Evolutionary conservation across 1,139 yeast genomes (phyloP).

Genomic region (Scheffersomyces illinoinensis): DNA sequence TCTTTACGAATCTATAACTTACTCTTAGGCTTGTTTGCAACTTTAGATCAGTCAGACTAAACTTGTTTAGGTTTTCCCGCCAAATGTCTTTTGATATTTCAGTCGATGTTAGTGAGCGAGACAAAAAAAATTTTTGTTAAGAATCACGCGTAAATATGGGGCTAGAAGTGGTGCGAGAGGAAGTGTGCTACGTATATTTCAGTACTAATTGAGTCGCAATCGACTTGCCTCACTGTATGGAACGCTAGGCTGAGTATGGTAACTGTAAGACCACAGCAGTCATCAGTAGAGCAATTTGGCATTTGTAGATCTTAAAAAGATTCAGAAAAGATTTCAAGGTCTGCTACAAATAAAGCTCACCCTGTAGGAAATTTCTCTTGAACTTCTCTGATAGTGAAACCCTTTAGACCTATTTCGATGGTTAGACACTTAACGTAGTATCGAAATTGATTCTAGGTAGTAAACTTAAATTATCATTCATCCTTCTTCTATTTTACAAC

Average conservation of each 20-base stretch:
- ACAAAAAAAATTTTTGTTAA: conserved; percentile 18
- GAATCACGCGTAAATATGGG: conserved; percentile 23
- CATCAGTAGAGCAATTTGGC: neutral
- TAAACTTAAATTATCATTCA: too few relatives aligned
- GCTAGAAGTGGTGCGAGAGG: neutral
- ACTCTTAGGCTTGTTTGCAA: neutral
- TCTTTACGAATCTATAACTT: neutral
- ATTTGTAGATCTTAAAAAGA: too few relatives aligned
- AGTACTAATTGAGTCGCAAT: conserved; percentile 2
- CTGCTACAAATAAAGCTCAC: too few relatives aligned
- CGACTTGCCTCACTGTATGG: neutral
- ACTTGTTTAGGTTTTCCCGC: neutral
- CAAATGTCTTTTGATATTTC: conserved; percentile 13
- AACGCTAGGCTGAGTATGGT: neutral
- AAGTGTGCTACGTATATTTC: conserved; percentile 4
- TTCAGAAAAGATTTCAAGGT: too few relatives aligned
- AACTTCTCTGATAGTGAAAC: too few relatives aligned
- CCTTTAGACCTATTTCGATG: too few relatives aligned
- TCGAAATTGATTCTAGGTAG: too few relatives aligned
- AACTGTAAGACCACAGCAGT: too few relatives aligned
- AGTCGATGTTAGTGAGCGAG: conserved; percentile 21
- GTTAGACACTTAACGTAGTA: too few relatives aligned
- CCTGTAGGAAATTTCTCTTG: too few relatives aligned
- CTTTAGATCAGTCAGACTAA: neutral
- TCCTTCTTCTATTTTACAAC: neutral